Conservation (phyloP, 1,284 basidiomycete species). For the Trametes polyzona region DNA sequence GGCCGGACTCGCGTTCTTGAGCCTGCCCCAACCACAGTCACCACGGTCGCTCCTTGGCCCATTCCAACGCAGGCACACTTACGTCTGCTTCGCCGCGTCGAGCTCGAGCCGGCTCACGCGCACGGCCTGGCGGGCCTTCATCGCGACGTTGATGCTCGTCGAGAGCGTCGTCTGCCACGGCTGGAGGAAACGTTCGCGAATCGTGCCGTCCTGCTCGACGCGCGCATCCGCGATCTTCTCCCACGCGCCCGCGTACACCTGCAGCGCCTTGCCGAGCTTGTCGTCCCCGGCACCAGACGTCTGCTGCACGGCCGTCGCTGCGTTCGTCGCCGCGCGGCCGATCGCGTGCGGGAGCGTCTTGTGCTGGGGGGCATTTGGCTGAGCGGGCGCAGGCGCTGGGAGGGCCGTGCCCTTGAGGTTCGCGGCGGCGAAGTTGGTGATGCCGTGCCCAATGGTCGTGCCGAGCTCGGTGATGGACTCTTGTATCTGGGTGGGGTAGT, state of each 20-base stretch:
- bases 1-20: slow-evolving; percentile 76
- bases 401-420: slow-evolving; percentile 91
- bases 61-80: slow-evolving; percentile 27
- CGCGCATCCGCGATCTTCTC: slow-evolving; percentile 89
- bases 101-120: slow-evolving; percentile 74
- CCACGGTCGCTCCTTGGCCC: background rate
- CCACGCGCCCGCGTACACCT: slow-evolving; percentile 81
- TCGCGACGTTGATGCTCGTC: slow-evolving; percentile 81
- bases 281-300: slow-evolving; percentile 56
- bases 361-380: slow-evolving; percentile 64
- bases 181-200: slow-evolving; percentile 77
- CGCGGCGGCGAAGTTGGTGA: slow-evolving; percentile 86
- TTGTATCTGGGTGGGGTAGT: slow-evolving; percentile 83
- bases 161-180: slow-evolving; percentile 93
- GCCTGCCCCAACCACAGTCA: slow-evolving; percentile 41
- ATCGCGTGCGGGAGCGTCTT: slow-evolving; percentile 98
- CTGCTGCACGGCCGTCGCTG: slow-evolving; percentile 59
- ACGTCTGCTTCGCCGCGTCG: slow-evolving; percentile 64
- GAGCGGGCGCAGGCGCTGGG: slow-evolving; percentile 71
- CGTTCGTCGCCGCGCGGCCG: slow-evolving; percentile 77
- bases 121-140: slow-evolving; percentile 92
- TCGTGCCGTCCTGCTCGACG: slow-evolving; percentile 79
- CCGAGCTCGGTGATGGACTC: slow-evolving; percentile 76
- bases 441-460: slow-evolving; percentile 74
- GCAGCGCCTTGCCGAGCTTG: slow-evolving; percentile 78